Evolutionary conservation across 257 asterid genomes (phyloP).

Genomic region (Verbena officinalis): DNA sequence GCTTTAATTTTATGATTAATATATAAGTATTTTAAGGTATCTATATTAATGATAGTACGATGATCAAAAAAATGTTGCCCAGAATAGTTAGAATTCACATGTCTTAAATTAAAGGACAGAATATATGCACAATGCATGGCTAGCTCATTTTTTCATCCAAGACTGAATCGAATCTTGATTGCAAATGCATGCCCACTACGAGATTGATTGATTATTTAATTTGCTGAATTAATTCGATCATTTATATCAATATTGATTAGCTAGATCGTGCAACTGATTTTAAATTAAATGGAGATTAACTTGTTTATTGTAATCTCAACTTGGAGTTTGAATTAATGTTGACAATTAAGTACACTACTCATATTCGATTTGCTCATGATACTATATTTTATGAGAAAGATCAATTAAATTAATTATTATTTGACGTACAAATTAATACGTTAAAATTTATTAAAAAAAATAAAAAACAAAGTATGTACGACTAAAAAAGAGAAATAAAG

Average conservation of each 20-base stretch:
- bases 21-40: not conserved
- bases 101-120: conserved; percentile 14
- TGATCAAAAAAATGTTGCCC: not conserved
- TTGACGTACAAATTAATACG: too few relatives aligned
- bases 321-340: not conserved
- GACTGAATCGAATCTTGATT: conserved; percentile 20
- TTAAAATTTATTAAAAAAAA: too few relatives aligned
- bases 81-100: conserved; percentile 2
- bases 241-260: not conserved
- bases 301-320: not conserved
- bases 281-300: not conserved
- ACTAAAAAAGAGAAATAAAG: too few relatives aligned
- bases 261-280: not conserved
- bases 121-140: conserved; percentile 11
- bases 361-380: not conserved
- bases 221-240: not conserved
- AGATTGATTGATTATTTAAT: too few relatives aligned
- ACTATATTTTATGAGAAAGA: too few relatives aligned
- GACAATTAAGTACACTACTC: too few relatives aligned
- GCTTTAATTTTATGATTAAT: not conserved
- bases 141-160: too few relatives aligned
- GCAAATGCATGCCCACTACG: not conserved
- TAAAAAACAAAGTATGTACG: too few relatives aligned
- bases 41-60: too few relatives aligned
- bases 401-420: too few relatives aligned